Evolutionary conservation across 108 stramenopile species (phyloP), one percentile per base, ranked within the genome.

Genomic region (Cylindrotheca closterium): DNA sequence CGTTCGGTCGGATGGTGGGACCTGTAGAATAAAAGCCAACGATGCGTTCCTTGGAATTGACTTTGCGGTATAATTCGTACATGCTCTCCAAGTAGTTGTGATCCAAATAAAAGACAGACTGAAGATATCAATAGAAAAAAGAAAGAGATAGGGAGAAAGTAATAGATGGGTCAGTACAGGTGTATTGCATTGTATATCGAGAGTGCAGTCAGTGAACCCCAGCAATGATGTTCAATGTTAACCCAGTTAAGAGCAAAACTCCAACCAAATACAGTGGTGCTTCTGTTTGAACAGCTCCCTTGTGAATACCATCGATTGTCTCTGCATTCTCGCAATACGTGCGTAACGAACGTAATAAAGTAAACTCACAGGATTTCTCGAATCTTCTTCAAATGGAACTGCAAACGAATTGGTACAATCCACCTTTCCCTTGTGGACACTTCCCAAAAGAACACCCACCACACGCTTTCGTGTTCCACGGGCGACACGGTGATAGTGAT

Each of bases 341-440:
- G n/a, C n/a, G n/a, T n/a, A n/a, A n/a, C n/a, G n/a, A n/a, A n/a
- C n/a, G n/a, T n/a, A n/a, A n/a, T n/a, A n/a, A n/a, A n/a, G n/a
- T n/a, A 28, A n/a, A 80, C 81, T 68, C 58, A 87, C 79, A 26
- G 88, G 75, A 70, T 96, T 96, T 55, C 84, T 85, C 33, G 81
- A 74, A 67, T 99, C 97, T 83, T 99, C 98, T 69, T 98, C 98
- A 60, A 99, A 99, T 12, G 98, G 98, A n/a, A 99, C 97, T n/a
- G 97, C 95, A 74, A 97, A 96, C 67, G 87, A 88, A 67, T 96
- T 96, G 55, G 92, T 92, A 27, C 89, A 89, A 60, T 96, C 95
- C 30, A 96, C 85, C 17, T 55, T 51, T 26, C 95, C 96, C 54
- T 84, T 85, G 34, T 67, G 70, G 3, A 80, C 81, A 5, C 78